Percentiles rank a stretch among this genome's conserved stretches.
These are phyloP conservation scores for Nakataea oryzae DNA, from an alignment of 2,329 filamentous ascomycete species.

Conservation along the genomic window DNA sequence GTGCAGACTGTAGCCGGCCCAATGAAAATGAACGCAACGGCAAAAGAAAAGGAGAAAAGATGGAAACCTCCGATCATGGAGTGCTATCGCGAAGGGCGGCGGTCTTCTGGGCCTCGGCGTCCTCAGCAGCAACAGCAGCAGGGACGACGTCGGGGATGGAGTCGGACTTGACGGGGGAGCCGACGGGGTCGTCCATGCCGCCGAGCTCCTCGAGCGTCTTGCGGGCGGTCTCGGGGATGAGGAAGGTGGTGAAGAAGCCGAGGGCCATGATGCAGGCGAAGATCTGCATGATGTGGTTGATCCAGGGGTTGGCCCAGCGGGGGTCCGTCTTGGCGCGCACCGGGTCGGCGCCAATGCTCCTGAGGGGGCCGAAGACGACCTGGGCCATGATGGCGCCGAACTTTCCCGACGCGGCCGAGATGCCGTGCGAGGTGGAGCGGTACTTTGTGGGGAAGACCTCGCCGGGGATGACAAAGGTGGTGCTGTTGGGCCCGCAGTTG, in stretches of 20 bases:
- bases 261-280: constrained; percentile 67
- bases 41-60: background rate
- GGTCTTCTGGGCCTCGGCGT: background rate
- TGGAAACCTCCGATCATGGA: background rate
- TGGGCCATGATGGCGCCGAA: constrained; percentile 46
- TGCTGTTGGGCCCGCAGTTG: constrained; percentile 48
- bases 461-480: constrained; percentile 46
- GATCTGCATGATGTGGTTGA: constrained; percentile 70
- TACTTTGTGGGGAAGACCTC: constrained; percentile 48
- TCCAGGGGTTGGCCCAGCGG: constrained; percentile 43
- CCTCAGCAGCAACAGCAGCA: too few species aligned
- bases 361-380: constrained; percentile 45
- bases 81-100: background rate
- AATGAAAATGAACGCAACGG: too few species aligned
- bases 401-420: constrained; percentile 44
- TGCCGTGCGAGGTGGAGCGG: constrained; percentile 46
- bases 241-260: constrained; percentile 56
- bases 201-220: constrained; percentile 59
- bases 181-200: constrained; percentile 1
- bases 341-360: constrained; percentile 30
- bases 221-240: constrained; percentile 66
- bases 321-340: constrained; percentile 18
- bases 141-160: background rate
- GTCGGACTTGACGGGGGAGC: background rate
- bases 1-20: background rate